phyloP scores from a whole-genome alignment of 441 rosid genomes.

The Eutrema salsugineum region DNA sequence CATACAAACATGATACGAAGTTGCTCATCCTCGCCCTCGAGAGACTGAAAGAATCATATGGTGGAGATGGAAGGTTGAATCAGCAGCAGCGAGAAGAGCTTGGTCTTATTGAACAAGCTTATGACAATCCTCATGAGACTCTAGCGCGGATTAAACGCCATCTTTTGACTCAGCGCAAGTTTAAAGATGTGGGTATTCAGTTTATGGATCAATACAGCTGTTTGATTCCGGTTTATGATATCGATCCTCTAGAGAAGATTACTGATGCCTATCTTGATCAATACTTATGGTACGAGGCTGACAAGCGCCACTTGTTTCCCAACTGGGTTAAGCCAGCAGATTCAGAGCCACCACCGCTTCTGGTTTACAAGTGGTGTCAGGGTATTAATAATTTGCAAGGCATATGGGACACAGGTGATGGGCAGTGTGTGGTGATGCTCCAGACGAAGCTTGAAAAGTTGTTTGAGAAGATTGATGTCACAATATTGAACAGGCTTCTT shows the following conservation, averaged over 20 bases:
- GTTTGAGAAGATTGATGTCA: constrained; percentile 67
- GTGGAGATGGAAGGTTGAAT: constrained; percentile 95
- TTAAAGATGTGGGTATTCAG: constrained; percentile 69
- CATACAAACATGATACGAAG: constrained; percentile 96
- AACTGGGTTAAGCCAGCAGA: constrained; percentile 99
- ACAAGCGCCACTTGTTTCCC: constrained; percentile 97
- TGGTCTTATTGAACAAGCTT: constrained; percentile 97
- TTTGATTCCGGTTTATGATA: constrained; percentile 97
- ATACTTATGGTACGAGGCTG: constrained; percentile 98
- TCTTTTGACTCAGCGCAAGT: constrained; percentile 93
- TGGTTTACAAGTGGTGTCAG: constrained; percentile 99
- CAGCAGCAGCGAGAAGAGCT: constrained; percentile 94
- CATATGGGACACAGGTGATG: constrained; percentile 97
- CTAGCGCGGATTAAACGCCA: constrained; percentile 92
- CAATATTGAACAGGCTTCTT: constrained; percentile 55
- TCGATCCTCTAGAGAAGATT: constrained; percentile 95
- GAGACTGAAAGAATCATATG: constrained; percentile 92
- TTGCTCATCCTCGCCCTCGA: constrained; percentile 92
- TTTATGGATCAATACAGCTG: constrained; percentile 97
- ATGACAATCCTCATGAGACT: constrained; percentile 98
- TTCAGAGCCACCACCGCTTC: constrained; percentile 99
- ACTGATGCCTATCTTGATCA: constrained; percentile 99
- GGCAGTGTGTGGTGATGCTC: constrained; percentile 99
- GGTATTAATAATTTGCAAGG: constrained; percentile 97
- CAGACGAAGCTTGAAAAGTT: constrained; percentile 98